These are phyloP conservation scores for Guyanaporus albipodus DNA, from an alignment of 768 basidiomycete species.

Conservation along the genomic window DNA sequence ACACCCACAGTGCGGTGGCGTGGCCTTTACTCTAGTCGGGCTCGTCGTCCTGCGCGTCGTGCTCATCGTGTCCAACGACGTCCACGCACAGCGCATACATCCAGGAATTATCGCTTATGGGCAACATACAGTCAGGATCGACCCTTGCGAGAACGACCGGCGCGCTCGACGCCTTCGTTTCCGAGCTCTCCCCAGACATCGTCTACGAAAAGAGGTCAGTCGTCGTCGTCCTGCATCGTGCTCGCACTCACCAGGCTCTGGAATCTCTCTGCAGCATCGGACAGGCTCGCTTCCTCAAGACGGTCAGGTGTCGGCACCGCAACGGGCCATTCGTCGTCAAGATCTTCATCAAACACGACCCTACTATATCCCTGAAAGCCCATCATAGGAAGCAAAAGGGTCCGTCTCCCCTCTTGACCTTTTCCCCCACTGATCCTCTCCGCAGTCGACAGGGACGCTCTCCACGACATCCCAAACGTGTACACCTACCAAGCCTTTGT, in stretches of 20 bases:
- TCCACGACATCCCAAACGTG: constrained; percentile 82
- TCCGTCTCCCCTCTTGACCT: constrained; percentile 18
- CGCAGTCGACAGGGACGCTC: constrained; percentile 79
- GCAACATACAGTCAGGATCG: constrained; percentile 56
- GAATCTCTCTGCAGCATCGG: constrained; percentile 25
- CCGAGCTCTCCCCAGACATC: constrained; percentile 82
- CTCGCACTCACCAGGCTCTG: neutral
- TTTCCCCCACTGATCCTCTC: neutral
- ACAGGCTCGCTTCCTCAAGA: constrained; percentile 51
- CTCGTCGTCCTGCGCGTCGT: neutral
- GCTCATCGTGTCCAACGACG: constrained; percentile 1
- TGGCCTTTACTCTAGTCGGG: neutral
- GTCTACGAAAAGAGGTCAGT: constrained; percentile 88
- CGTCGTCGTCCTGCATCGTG: neutral
- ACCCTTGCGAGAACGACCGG: constrained; percentile 64
- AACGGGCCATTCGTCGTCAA: constrained; percentile 87
- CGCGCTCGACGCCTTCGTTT: constrained; percentile 86
- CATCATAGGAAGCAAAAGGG: constrained; percentile 80
- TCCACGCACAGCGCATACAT: neutral
- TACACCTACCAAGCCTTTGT: constrained; percentile 86
- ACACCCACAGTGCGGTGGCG: constrained; percentile 7
- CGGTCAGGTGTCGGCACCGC: constrained; percentile 82
- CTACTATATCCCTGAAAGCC: constrained; percentile 67
- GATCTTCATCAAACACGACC: constrained; percentile 94
- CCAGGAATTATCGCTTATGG: constrained; percentile 44